These are phyloP conservation scores for Casuarina equisetifolia DNA, from an alignment of 306 rosid genomes.

Conservation along the genomic window DNA sequence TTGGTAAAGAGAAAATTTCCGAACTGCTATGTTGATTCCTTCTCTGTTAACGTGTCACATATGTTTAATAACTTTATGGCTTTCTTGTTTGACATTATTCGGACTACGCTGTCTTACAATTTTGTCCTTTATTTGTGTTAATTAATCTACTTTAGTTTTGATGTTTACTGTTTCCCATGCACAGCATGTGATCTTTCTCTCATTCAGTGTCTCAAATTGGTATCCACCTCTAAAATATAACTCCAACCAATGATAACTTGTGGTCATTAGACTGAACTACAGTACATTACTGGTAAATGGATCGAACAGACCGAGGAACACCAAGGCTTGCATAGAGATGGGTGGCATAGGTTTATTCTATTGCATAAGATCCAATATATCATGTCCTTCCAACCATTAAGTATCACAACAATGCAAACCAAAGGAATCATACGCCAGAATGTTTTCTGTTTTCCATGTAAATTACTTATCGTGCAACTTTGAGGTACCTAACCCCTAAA, in stretches of 20 bases:
- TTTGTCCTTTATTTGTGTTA: neutral
- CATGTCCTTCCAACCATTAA: conserved; percentile 13
- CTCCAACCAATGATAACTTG: neutral
- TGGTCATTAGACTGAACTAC: neutral
- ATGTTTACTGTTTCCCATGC: neutral
- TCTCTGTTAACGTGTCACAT: neutral
- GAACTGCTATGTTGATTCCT: neutral
- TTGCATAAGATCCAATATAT: conserved; percentile 1
- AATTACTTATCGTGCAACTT: neutral
- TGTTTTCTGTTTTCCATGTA: neutral
- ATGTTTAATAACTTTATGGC: neutral
- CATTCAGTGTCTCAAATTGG: conserved; percentile 1
- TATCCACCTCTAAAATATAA: neutral
- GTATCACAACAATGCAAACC: neutral
- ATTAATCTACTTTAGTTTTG: neutral
- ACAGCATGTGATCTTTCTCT: neutral
- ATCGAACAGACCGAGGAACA: neutral
- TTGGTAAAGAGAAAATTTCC: neutral
- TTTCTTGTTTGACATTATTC: neutral
- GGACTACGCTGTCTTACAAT: neutral
- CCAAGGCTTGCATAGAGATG: conserved; percentile 4
- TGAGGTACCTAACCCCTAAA: conserved; percentile 30
- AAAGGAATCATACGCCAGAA: conserved; percentile 6
- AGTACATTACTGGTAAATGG: neutral
- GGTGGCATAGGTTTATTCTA: neutral